Evolutionary conservation across 495 filamentous ascomycete genomes (phyloP), one percentile per base, ranked within the genome.

Genomic region (Penicillium samsonianum): DNA sequence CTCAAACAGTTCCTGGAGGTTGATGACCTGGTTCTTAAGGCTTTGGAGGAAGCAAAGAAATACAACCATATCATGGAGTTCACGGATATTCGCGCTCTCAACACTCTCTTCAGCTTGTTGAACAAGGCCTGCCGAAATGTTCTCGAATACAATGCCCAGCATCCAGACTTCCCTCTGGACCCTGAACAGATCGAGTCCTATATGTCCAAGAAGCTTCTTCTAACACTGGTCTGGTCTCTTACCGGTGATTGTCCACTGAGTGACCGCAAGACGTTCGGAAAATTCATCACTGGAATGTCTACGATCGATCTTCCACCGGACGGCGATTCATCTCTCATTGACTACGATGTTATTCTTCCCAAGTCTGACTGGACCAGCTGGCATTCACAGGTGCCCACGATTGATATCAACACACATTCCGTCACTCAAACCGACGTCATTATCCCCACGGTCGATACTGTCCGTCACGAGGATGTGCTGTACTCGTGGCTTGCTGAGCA

Each of bases 401-500:
- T 98, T 59, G 95, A 99, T 68, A 88, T 98, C 71, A 96, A 97
- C 65, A 99, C 94, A 2, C 94, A 99, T 69, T 96, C 92, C 6
- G 85, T 98, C 64, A 96, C 89, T 3, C 91, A 98, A 71, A 98
- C 94, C 2, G 94, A 99, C 73, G 87, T 97, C 28, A 93, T 99
- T 51, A 98, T 99, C 62, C 94, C 94, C 7, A 99, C 94, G 4
- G 74, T 98, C 48, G 94, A 99, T 71, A 99, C 95, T 42, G 86
- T 98, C 38, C 90, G 94, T 31, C 94, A 99, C 64, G 94, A 99
- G 73, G 95, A 97, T 76, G 87, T 99, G 26, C 79, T 99, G 22
- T 97, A 99, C 75, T 97, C 95, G 17, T 99, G 94, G 95, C 83
- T 99, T 20, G 94, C 95, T 11, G 94, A 99, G 66, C 94, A 99